Base-by-base conservation (phyloP, 306 rosid genomes). In the Dryas drummondii region DNA sequence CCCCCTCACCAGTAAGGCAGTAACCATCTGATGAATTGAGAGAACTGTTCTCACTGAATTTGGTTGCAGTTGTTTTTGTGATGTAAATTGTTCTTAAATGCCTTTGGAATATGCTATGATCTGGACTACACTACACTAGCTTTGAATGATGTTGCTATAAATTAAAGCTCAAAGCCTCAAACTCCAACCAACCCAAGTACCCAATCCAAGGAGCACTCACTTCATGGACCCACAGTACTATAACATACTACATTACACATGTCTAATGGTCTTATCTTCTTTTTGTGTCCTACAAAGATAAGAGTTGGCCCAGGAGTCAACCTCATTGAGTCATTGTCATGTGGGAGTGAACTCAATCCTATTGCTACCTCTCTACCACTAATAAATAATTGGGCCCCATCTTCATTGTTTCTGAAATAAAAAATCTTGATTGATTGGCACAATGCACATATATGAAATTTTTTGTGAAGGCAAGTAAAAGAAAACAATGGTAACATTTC, bases 61-160 rank as follows among this genome's bases (percentile, higher is more conserved):
- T 46, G 8, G 6, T 46, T 46, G 49, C 49, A 5, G 49, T 4
- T 46, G 49, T 8, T 46, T 46, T 5, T 8, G 63, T 55, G 70
- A 49, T 32, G 69, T 49, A 77, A 12, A 62, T 62, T 19, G 62
- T 53, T 78, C 75, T 27, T 40, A 41, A 70, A 77, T 77, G 72
- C 55, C 40, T 27, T 60, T 4, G 73, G 85, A 71, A 83, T 83
- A 81, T 69, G 76, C 80, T 61, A 47, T 32, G 37, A 32, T 32
- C 42, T 37, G 67, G 58, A 79, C 13, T 13, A 70, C 50, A 66
- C 76, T 9, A 65, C 49, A 46, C 49, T 46, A 8, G 4, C 37
- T 32, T 32, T 32, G 37, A 32, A 32, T 32, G 37, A 32, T 32
- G 37, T 32, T 32, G 2, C 37, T 32, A 32, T 32, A 32, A 1